phyloP scores from a whole-genome alignment of 805 yeast genomes.

The Wickerhamiella allomyrinae region DNA sequence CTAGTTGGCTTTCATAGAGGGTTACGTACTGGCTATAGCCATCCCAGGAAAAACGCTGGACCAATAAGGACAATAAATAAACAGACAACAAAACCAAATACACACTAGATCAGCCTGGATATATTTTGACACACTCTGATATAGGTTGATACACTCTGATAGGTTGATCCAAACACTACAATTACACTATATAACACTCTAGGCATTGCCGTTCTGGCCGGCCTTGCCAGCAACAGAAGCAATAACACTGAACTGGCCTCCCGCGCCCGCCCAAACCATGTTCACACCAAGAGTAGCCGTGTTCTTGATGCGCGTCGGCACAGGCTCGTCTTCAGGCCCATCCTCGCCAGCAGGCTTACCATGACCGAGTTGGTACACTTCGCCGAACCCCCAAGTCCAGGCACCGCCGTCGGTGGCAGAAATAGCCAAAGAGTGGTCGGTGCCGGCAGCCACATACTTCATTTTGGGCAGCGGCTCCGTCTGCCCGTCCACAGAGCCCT shows the following conservation, averaged over 20 bases:
- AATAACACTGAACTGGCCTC: conserved; percentile 89
- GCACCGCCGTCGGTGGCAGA: conserved; percentile 63
- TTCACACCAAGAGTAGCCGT: conserved; percentile 80
- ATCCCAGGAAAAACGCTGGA: no score
- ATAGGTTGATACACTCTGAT: no score
- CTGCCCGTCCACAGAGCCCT: conserved; percentile 22
- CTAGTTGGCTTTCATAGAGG: no score
- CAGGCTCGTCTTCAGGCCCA: conserved; percentile 71
- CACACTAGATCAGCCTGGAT: no score
- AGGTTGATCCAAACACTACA: no score
- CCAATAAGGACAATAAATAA: no score
- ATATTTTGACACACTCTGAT: no score
- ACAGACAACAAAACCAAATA: no score
- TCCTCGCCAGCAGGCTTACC: conserved; percentile 75
- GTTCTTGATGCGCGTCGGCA: conserved; percentile 79
- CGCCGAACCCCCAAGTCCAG: conserved; percentile 97
- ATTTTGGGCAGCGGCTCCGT: conserved; percentile 36
- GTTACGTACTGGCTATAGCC: no score
- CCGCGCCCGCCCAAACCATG: conserved; percentile 68
- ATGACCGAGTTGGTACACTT: conserved; percentile 89
- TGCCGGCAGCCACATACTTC: conserved; percentile 60
- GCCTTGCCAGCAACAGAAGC: conserved; percentile 41
- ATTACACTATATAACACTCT: neutral
- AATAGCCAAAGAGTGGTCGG: conserved; percentile 84
- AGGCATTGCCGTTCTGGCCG: neutral